phyloP scores from a whole-genome alignment of 305 asterid species.

The Ruellia speciosa region DNA sequence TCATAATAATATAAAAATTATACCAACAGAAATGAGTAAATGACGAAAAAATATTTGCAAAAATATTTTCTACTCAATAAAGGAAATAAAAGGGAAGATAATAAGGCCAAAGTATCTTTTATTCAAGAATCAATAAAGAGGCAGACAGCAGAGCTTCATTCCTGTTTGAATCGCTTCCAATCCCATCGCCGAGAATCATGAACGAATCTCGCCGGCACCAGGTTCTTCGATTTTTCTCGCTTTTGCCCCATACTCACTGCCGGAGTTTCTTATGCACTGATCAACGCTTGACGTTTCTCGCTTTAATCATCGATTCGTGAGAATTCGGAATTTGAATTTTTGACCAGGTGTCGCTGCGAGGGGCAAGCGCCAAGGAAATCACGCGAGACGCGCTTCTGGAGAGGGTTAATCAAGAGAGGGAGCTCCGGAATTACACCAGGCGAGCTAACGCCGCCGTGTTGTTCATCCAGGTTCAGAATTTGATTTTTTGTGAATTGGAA shows the following conservation, averaged over 20 bases:
- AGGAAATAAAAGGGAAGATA: no score
- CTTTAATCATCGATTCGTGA: neutral
- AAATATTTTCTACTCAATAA: no score
- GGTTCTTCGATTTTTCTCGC: conserved; percentile 21
- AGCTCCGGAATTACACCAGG: conserved; percentile 59
- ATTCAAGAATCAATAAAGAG: no score
- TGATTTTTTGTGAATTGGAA: neutral
- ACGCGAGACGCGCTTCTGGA: conserved; percentile 74
- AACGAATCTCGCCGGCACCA: conserved; percentile 40
- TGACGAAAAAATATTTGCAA: no score
- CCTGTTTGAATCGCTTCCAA: no score
- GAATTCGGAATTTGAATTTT: conserved; percentile 15
- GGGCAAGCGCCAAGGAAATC: conserved; percentile 89
- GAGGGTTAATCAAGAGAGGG: conserved; percentile 72
- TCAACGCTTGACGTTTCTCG: neutral
- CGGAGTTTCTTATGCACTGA: neutral
- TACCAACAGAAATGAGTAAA: no score
- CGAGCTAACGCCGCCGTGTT: conserved; percentile 69
- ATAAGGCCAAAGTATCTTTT: no score
- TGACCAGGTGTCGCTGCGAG: conserved; percentile 83
- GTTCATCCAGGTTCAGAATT: conserved; percentile 55
- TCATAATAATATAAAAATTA: no score
- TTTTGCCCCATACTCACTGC: neutral
- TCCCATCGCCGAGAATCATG: conserved; percentile 24
- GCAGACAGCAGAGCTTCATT: no score